Base-by-base conservation (phyloP, 345 rosid genomes). In the Hibiscus syriacus region DNA sequence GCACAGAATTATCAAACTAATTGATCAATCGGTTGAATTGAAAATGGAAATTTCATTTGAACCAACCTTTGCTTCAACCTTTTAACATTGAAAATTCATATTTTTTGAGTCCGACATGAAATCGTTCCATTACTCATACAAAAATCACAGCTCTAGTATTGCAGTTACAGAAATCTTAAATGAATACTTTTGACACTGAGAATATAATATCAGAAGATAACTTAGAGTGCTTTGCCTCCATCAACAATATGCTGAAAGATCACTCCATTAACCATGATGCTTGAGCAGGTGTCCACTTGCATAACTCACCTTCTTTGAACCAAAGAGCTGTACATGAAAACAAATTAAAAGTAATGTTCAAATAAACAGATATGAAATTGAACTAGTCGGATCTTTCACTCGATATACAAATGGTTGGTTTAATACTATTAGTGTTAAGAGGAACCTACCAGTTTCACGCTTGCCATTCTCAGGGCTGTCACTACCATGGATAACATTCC, bases 401-500 rank as follows among this genome's bases (percentile, higher is more conserved):
- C 49, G 14, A 13, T 17, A 45, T 45, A 16, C 19, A 45, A 45
- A 3, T 45, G 49, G 2, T 6, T 6, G 2, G 45, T 39, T 39
- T 39, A 12, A 39, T 39, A 2, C 12, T 39, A 9, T 13, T 45
- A 45, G 38, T 41, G 3, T 10, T 41, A 41, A 41, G 16, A 41
- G 3, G 4, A 41, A 3, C 46, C 16, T 41, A 41, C 46, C 97
- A 59, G 87, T 80, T 81, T 90, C 97, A 61, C 97, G 96, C 79
- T 84, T 78, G 73, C 97, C 97, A 73, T 94, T 94, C 61, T 91
- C 96, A 70, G 92, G 95, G 80, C 97, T 94, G 75, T 90, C 97
- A 74, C 99, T 94, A 48, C 99, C 99, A 75, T 94, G 99, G 59
- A 94, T 79, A 34, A 89, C 89, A 75, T 91, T 94, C 84, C 99